Evolutionary conservation across 1,284 basidiomycete genomes (phyloP).

Genomic region (Rhodotorula sp.): DNA sequence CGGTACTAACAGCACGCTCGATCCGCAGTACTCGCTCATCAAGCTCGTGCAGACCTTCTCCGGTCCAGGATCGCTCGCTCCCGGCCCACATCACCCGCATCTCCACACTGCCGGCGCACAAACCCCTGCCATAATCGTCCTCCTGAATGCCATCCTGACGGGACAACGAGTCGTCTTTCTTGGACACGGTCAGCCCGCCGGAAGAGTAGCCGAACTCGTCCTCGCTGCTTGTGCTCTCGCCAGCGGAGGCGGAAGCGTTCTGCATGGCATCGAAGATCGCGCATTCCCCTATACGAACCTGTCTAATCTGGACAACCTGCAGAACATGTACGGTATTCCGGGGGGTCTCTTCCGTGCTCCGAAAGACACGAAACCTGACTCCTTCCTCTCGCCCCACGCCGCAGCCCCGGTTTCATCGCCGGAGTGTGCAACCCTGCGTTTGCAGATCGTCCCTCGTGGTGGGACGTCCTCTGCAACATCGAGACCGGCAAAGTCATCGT

Average conservation of each 20-base stretch:
- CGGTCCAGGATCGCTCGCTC: constrained; percentile 58
- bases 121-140: constrained; percentile 88
- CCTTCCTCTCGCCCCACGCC: not conserved
- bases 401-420: constrained; percentile 72
- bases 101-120: constrained; percentile 84
- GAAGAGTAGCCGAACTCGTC: constrained; percentile 83
- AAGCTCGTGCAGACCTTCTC: constrained; percentile 87
- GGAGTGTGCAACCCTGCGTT: constrained; percentile 97
- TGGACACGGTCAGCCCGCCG: constrained; percentile 70
- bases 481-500: constrained; percentile 80
- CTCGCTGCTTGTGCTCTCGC: constrained; percentile 89
- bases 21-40: constrained; percentile 80
- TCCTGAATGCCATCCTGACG: constrained; percentile 92
- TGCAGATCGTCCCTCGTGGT: constrained; percentile 70
- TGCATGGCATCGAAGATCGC: constrained; percentile 80
- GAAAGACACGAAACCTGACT: not conserved
- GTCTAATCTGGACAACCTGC: constrained; percentile 82
- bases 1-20: not conserved
- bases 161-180: constrained; percentile 92
- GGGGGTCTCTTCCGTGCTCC: too few relatives aligned
- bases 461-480: constrained; percentile 92
- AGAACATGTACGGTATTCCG: constrained; percentile 65
- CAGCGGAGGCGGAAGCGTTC: constrained; percentile 81
- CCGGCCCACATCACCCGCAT: constrained; percentile 84
- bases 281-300: constrained; percentile 94